phyloP scores from a whole-genome alignment of 2,329 filamentous ascomycete species.

The Colletotrichum godetiae region DNA sequence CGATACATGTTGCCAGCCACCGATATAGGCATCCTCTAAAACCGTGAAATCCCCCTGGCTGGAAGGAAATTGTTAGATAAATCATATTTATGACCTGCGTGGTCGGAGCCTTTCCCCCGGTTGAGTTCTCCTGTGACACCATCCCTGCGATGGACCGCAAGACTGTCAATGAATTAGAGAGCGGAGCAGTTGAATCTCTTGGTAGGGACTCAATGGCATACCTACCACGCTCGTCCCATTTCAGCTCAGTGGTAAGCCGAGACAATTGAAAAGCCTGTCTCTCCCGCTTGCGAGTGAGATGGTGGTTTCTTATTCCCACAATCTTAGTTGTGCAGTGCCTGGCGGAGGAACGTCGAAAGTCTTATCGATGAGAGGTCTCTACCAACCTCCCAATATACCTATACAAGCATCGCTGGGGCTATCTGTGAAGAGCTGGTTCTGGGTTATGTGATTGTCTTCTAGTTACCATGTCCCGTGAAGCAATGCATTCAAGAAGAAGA shows the following conservation, averaged over 20 bases:
- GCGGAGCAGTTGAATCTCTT: slow-evolving; percentile 17
- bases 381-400: neutral
- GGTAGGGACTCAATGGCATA: neutral
- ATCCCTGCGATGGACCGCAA: neutral
- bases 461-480: neutral
- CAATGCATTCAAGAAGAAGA: neutral
- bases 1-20: neutral
- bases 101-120: neutral
- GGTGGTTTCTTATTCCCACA: neutral
- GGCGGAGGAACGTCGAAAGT: neutral
- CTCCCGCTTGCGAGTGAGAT: slow-evolving; percentile 4
- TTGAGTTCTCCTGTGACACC: neutral
- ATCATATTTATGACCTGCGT: neutral
- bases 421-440: neutral
- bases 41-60: neutral
- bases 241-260: neutral
- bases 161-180: neutral
- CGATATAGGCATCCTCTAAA: neutral
- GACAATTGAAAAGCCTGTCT: neutral
- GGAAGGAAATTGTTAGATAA: neutral
- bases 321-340: neutral
- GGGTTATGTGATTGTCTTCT: neutral
- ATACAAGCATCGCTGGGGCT: neutral
- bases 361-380: neutral
- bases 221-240: neutral